Evolutionary conservation across 2,329 filamentous ascomycete species (phyloP).

Genomic region (Cytospora chrysosperma): DNA sequence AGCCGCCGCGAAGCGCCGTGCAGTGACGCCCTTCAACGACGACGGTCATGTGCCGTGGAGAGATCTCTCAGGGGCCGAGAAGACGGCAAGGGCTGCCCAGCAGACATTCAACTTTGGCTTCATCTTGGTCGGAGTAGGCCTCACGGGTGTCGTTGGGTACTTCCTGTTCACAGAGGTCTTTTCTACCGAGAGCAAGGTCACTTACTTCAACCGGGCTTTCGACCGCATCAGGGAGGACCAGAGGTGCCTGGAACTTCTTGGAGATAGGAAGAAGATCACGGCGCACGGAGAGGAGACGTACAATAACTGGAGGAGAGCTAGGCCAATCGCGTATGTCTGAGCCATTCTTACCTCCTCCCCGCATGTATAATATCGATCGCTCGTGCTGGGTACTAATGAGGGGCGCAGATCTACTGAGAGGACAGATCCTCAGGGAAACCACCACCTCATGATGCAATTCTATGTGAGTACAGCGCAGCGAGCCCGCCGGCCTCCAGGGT

Average conservation of each 20-base stretch:
- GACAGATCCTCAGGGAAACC: slow-evolving; percentile 71
- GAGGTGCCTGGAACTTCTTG: slow-evolving; percentile 71
- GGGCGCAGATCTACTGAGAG: slow-evolving; percentile 62
- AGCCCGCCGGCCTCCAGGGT: slow-evolving; percentile 65
- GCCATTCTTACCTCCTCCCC: neutral
- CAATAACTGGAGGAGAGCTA: slow-evolving; percentile 75
- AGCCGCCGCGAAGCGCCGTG: slow-evolving; percentile 56
- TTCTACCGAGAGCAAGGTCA: slow-evolving; percentile 78
- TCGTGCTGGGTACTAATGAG: slow-evolving; percentile 26
- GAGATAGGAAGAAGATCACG: slow-evolving; percentile 70
- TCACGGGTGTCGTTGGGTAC: slow-evolving; percentile 77
- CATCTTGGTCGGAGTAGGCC: slow-evolving; percentile 68
- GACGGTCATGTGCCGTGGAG: slow-evolving; percentile 80
- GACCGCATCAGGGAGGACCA: slow-evolving; percentile 72
- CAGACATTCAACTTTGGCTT: slow-evolving; percentile 86
- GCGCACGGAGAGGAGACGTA: slow-evolving; percentile 79
- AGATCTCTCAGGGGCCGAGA: slow-evolving; percentile 72
- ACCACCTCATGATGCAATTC: slow-evolving; percentile 84
- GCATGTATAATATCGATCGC: neutral
- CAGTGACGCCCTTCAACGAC: slow-evolving; percentile 83
- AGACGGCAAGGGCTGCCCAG: slow-evolving; percentile 80
- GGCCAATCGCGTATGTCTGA: slow-evolving; percentile 56
- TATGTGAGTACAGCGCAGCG: slow-evolving; percentile 53
- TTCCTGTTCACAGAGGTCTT: slow-evolving; percentile 82
- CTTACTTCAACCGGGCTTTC: slow-evolving; percentile 85